Percentiles rank a stretch among this genome's conserved stretches.
These are phyloP conservation scores for Hortiboletus rubellus DNA, from an alignment of 1,284 basidiomycete species.

Conservation along the genomic window DNA sequence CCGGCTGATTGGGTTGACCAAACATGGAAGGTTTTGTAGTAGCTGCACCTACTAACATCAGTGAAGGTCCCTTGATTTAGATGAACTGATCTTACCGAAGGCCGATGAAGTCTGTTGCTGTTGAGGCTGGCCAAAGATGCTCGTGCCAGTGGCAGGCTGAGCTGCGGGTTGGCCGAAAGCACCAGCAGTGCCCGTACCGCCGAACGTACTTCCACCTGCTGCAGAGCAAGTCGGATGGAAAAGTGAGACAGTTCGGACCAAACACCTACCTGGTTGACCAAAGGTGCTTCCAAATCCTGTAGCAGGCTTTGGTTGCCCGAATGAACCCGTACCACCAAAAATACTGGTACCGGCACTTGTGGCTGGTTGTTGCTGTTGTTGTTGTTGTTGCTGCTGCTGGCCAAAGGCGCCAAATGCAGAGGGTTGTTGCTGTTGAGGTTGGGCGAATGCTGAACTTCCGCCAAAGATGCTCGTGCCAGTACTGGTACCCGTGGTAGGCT, in stretches of 20 bases:
- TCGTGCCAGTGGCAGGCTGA: slow-evolving; percentile 28
- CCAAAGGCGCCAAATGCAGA: slow-evolving; percentile 44
- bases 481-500: slow-evolving; percentile 33
- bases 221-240: slow-evolving; percentile 1
- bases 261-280: slow-evolving; percentile 29
- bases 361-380: slow-evolving; percentile 25
- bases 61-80: neutral
- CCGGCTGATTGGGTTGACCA: slow-evolving; percentile 36
- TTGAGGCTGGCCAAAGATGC: slow-evolving; percentile 37
- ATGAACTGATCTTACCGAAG: slow-evolving; percentile 22
- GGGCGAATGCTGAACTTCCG: slow-evolving; percentile 36
- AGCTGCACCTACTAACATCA: slow-evolving; percentile 24
- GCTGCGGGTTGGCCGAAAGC: slow-evolving; percentile 38
- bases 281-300: slow-evolving; percentile 43
- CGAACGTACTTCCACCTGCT: slow-evolving; percentile 37
- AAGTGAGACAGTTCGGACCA: neutral
- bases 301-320: slow-evolving; percentile 40
- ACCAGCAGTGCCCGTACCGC: slow-evolving; percentile 40
- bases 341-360: slow-evolving; percentile 34
- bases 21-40: slow-evolving; percentile 48
- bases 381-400: slow-evolving; percentile 20
- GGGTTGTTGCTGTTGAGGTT: slow-evolving; percentile 34
- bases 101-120: slow-evolving; percentile 28
- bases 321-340: slow-evolving; percentile 41
- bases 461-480: slow-evolving; percentile 44